Conservation (phyloP, 768 basidiomycete genomes). For the Obba rivulosa region DNA sequence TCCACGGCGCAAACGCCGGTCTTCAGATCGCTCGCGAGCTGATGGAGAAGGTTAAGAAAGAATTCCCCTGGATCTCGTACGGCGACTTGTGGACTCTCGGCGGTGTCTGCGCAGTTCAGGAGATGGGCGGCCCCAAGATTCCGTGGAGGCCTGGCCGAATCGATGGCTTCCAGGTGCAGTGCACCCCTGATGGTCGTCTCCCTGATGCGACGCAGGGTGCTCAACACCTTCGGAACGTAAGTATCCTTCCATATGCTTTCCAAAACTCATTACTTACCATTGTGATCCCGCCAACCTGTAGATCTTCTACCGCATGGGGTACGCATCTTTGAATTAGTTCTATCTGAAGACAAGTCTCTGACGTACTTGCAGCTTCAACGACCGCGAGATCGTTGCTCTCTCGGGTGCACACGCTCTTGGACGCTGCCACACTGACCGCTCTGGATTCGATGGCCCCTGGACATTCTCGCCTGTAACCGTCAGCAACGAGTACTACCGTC, state of each 20-base stretch:
- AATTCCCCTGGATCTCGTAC: conserved; percentile 92
- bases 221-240: conserved; percentile 76
- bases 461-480: conserved; percentile 89
- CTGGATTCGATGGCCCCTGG: conserved; percentile 90
- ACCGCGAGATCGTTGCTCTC: conserved; percentile 96
- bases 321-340: conserved; percentile 9
- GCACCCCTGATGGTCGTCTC: conserved; percentile 83
- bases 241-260: conserved; percentile 14
- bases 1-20: conserved; percentile 82
- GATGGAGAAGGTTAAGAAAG: conserved; percentile 82
- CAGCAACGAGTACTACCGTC: conserved; percentile 82
- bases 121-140: conserved; percentile 89
- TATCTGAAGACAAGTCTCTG: neutral
- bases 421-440: conserved; percentile 81
- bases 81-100: conserved; percentile 97
- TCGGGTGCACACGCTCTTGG: conserved; percentile 94
- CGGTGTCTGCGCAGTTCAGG: conserved; percentile 88
- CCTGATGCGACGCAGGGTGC: conserved; percentile 82
- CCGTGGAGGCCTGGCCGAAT: conserved; percentile 93
- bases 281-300: conserved; percentile 13
- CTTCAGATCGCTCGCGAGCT: conserved; percentile 72
- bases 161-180: conserved; percentile 72
- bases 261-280: neutral
- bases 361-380: conserved; percentile 61
- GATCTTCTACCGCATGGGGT: conserved; percentile 92